Evolutionary conservation across 495 filamentous ascomycete species (phyloP), one percentile per base, ranked within the genome.

Genomic region (Xylaria grammica): DNA sequence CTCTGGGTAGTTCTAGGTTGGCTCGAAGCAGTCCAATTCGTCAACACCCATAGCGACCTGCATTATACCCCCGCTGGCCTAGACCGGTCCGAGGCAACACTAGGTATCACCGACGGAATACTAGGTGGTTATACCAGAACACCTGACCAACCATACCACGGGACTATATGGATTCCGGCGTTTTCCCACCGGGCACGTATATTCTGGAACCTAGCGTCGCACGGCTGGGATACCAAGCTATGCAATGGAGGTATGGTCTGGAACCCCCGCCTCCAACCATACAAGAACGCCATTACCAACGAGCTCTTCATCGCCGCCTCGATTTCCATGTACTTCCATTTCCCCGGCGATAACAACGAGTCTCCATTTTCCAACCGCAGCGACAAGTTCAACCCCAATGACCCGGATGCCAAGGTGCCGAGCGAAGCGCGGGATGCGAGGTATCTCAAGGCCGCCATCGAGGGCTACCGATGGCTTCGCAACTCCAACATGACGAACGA

Each of bases 251-350:
- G 95, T 3, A 97, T 99, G 93, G 81, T 89, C 53, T 99, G 95
- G 95, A 95, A 88, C 52, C 95, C 92, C 5, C 84, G 86, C 53
- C 77, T 96, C 44, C 75, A 79, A 22, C 93, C 94, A 0, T 97
- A 99, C 77, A 99, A 98, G 74, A 99, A 99, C 70, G 93, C 95
- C 60, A 94, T 99, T 66, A 99, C 95, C 32, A 99, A 99, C 72
- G 88, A 98, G 72, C 84, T 97, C 9, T 98, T 81, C 71, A 91
- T 97, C 58, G 80, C 93, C 0, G 92, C 91, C 0, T 93, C 89
- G 51, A 85, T 96, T 49, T 84, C 81, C 22, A 98, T 99, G 95
- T 99, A 96, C 72, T 84, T 96, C 3, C 85, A 95, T 73, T 95
- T 92, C 72, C 92, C 93, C 0, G 93, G 93, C 3, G 93, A 96